Percentiles rank a stretch among this genome's conserved stretches.
These are phyloP conservation scores for Sporothrix brunneoviolacea DNA, from an alignment of 2,329 filamentous ascomycete species.

Conservation along the genomic window DNA sequence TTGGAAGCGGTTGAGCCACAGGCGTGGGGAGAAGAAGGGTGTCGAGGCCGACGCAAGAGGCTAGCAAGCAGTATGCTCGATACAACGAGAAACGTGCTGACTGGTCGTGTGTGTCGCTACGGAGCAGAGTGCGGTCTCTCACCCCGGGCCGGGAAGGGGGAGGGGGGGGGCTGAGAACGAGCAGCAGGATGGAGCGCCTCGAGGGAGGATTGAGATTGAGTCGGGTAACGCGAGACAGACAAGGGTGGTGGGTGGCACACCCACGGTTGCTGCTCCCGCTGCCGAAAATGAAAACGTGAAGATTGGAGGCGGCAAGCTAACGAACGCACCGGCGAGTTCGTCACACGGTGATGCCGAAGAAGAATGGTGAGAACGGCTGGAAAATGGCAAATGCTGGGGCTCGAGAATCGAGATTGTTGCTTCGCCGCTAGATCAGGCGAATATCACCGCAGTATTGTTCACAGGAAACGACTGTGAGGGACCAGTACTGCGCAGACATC, in stretches of 20 bases:
- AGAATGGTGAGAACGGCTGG: not conserved
- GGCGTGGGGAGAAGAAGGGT: not conserved
- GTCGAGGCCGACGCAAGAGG: not conserved
- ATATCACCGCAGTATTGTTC: not conserved
- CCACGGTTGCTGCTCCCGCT: no score
- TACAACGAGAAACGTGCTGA: not conserved
- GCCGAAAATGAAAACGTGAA: not conserved
- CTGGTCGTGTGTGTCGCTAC: not conserved
- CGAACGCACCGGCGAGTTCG: not conserved
- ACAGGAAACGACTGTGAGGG: no score
- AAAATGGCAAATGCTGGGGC: not conserved
- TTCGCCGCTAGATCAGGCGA: not conserved
- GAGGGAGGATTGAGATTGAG: not conserved
- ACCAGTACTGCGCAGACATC: no score
- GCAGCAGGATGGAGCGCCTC: no score
- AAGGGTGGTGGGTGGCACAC: not conserved
- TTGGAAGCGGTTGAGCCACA: not conserved
- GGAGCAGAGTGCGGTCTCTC: not conserved
- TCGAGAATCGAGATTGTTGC: not conserved
- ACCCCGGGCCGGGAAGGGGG: constrained; percentile 1
- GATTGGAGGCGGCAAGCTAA: not conserved
- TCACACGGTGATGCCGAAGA: constrained; percentile 4
- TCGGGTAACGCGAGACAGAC: constrained; percentile 2
- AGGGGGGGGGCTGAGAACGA: no score
- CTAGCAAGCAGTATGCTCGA: not conserved